Base-by-base conservation (phyloP, 805 yeast genomes). In the Ogataea trehalophila region DNA sequence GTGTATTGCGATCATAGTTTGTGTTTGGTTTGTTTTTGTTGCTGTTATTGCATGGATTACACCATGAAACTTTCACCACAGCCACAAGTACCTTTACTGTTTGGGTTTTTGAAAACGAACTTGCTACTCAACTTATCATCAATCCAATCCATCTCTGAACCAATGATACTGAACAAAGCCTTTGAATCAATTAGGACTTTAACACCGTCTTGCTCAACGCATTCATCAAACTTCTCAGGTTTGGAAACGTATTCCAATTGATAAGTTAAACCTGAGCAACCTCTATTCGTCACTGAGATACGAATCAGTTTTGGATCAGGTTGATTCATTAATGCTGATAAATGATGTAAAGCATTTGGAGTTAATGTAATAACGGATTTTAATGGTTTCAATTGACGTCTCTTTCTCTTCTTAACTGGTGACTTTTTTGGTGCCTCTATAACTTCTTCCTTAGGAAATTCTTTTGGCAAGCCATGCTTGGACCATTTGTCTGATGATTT, bases 11-110 rank as follows among this genome's bases (percentile, higher is more conserved):
- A 26, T 26, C 31, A 26, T 26, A 5, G 3, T 9, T 26, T 26
- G 31, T 26, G 31, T 9, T 9, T 26, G 29, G 6, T 26, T 9
- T 26, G 11, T 26, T 20, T 3, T 20, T 20, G 20, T 20, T 20
- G 20, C 20, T 20, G 20, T 20, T 20, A 4, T 20, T 20, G 20
- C 20, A 20, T 20, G 20, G 4, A n/a, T 62, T 71, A 91, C 8
- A 92, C 97, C 97, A 91, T 94, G 67, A 94, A 94, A 5, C 97
- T 88, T 71, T 94, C 99, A 46, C 99, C 99, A 68, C 99, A 94
- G 13, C 99, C 99, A 70, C 99, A 94, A 43, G 96, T 87, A 33
- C 98, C 99, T 72, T 92, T 94, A 37, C 96, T 86, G 69, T 94
- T 94, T 53, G 99, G 99, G 67, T 94, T 94, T 63, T 78, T 85